Evolutionary conservation across 2,329 filamentous ascomycete species (phyloP), one percentile per base, ranked within the genome.

Genomic region (Penicillium sp.): DNA sequence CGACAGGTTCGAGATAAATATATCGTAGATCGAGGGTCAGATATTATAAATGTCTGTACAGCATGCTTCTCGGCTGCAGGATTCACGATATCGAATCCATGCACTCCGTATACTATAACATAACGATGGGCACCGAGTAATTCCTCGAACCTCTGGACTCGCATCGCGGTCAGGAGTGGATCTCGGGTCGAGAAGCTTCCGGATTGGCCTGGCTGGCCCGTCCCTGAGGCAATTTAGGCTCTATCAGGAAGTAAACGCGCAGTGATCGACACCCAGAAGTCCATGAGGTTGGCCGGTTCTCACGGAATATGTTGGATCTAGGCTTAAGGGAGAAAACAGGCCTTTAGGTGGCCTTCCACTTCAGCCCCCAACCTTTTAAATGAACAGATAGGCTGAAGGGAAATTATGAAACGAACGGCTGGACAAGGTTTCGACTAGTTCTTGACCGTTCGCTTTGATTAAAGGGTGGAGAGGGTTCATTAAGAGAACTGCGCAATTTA

Each of bases 171-270:
- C 7, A 27, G 35, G 9, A n/a, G 50, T 52, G 50, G 55, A 51
- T 13, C 27, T 40, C 45, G 42, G 51, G 35, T 30, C 51, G 50
- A 48, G 45, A 47, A 46, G 50, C 53, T 48, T 14, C 48, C 18
- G 47, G 34, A 59, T 61, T 59, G 56, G 59, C 48, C 40, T 39
- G 27, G 38, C 44, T 58, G 55, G 53, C 44, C 59, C 58, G 58
- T 60, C 59, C 38, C 30, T 35, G 51, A 19, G 50, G 23, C 9
- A 11, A 55, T 41, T 48, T 46, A 39, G 54, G 36, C 45, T 50
- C 45, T 51, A 57, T 55, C 32, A 23, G 46, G 40, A 35, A 51
- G 29, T 40, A 35, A 56, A 51, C 29, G n/a, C 39, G 53, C 43
- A 52, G 42, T 26, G 59, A 60, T 61, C 58, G 48, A 48, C 58